Evolutionary conservation across 306 rosid species (phyloP), one percentile per base, ranked within the genome.

Genomic region (Macrotyloma uniflorum): DNA sequence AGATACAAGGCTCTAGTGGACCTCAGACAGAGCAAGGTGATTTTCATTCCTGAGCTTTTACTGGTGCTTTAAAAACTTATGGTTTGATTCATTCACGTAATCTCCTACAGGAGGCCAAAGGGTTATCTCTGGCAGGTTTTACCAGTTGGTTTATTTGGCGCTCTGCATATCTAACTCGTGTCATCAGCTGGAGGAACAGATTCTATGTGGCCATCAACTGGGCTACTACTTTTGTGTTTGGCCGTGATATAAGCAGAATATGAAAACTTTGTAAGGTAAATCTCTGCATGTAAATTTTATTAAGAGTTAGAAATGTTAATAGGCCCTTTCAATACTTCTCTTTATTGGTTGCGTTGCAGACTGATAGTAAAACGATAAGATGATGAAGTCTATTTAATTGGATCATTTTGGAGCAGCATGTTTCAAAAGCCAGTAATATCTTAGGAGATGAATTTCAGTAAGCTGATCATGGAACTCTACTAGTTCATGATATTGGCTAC

Each of bases 1-100:
- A 89, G 99, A 79, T 89, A 86, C 82, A 95, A 89, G 88, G 99
- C 99, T 79, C 99, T 95, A n/a, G 96, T 95, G 36, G 97, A 95
- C 86, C 98, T 95, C 53, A 91, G 99, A 85, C 89, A 91, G 82
- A 84, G 86, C 90, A 95, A 95, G 93, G 99, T 93, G 81, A 85
- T 74, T 33, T 46, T 53, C 4, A 67, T 57, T 67, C 54, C 40
- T 3, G 19, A 30, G 46, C 61, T 51, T 28, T 64, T 38, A 9
- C 70, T 58, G 32, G 33, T 68, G 38, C 68, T 72, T 42, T 54
- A 54, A 8, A 69, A 58, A 22, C 36, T 35, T 6, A 15, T 43
- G 42, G 76, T 20, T 75, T 63, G 67, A 73, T 76, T 84, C 33
- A 86, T 64, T 32, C 35, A 0, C 30, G 23, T 57, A 18, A 16